A percentile compares a stretch with the other conserved stretches of the same genome.
These are phyloP conservation scores for Rhodotorula paludigena DNA, from an alignment of 768 basidiomycete genomes.

Conservation along the genomic window DNA sequence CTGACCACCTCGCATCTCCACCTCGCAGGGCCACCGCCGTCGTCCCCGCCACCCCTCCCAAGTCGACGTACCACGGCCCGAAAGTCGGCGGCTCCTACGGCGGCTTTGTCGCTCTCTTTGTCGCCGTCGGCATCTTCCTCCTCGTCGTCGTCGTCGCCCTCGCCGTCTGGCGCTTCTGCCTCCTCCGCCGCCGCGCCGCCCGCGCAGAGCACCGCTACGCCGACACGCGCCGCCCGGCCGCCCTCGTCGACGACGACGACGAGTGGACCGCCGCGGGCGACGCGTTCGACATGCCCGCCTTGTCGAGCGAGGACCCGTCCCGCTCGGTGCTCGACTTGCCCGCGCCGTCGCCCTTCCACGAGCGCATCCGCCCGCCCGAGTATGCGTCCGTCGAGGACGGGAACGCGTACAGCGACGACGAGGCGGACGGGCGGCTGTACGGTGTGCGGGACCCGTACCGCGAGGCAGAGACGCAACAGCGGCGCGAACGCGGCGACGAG, in stretches of 20 bases:
- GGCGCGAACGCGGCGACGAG: too few relatives aligned
- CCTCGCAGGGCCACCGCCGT: background rate
- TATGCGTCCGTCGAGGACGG: slow-evolving; percentile 23
- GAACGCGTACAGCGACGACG: slow-evolving; percentile 4
- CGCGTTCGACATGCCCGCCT: slow-evolving; percentile 33
- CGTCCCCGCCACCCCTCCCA: slow-evolving; percentile 27
- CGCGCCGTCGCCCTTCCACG: too few relatives aligned
- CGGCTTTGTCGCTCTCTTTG: slow-evolving; percentile 36
- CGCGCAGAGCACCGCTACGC: background rate
- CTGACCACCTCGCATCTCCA: background rate
- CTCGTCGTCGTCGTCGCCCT: slow-evolving; percentile 18
- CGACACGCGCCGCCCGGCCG: background rate
- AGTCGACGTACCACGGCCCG: slow-evolving; percentile 30
- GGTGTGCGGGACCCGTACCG: slow-evolving; percentile 21
- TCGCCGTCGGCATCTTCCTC: slow-evolving; percentile 19
- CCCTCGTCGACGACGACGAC: background rate
- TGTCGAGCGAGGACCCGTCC: background rate
- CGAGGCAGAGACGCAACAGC: too few relatives aligned
- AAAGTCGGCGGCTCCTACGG: slow-evolving; percentile 31
- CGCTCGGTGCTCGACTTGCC: background rate
- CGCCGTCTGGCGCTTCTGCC: slow-evolving; percentile 12
- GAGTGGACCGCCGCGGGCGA: slow-evolving; percentile 15
- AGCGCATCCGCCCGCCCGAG: too few relatives aligned
- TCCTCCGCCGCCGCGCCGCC: background rate
- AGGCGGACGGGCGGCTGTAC: too few relatives aligned